Evolutionary conservation across 2,329 filamentous ascomycete species (phyloP), one percentile per base, ranked within the genome.

Genomic region (Sarocladiaceae sp.): DNA sequence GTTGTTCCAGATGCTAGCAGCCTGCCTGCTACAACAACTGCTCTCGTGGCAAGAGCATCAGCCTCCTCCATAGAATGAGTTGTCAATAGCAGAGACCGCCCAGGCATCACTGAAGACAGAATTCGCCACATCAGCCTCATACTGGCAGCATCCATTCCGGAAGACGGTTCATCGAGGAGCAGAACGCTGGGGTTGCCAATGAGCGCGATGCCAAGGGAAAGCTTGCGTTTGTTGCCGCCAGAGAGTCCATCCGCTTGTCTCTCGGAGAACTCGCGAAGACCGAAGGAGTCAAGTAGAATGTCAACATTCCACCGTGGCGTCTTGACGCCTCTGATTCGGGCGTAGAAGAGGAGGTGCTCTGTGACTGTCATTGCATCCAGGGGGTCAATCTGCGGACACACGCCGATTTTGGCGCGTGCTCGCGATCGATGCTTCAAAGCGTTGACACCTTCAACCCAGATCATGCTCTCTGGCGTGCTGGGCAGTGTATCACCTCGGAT

Each of bases 41-140:
- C 59, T 6, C 58, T 55, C 6, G 47, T 79, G 0, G 85, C 84
- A 3, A 90, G 68, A 1, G 83, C 83, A 52, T 88, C 83, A 2
- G 85, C 85, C 60, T 90, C 86, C 57, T 90, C 85, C 84, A 90
- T 89, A 10, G 75, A 82, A 58, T 90, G 85, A 0, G 85, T 90
- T 0, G 85, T 89, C 29, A 90, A 71, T 0, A 90, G 67, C 0
- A 89, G 68, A 1, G 78, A 79, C 24, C 85, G 74, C 0, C 83
- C 83, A 0, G 79, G 75, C 0, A 79, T 76, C 7, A 88, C 74
- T 2, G 76, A 70, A 6, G 74, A 73, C 1, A 90, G 71, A 0
- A 83, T 86, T 39, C 75, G 74, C 85, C 85, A 89, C 74, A 90
- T 86, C 20, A 85, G 72, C 27, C 85, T 72, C 58, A 88, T 88